Conservation (phyloP, 208 protist genomes). For the Borovskyia barvae region DNA sequence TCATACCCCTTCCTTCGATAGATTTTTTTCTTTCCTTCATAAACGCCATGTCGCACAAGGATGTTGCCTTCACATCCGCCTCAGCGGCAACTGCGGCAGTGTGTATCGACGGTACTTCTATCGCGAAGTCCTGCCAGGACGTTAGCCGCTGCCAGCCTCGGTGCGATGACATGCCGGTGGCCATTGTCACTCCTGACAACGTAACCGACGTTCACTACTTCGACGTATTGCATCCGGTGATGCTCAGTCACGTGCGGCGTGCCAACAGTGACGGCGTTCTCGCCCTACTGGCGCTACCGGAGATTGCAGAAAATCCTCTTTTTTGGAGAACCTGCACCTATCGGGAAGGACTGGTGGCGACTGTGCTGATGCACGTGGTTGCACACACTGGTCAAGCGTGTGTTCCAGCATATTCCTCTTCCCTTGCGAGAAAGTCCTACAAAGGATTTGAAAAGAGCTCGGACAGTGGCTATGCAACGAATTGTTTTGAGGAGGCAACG, state of each 20-base stretch:
- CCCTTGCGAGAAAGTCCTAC: too few species aligned
- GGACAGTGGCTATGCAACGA: too few species aligned
- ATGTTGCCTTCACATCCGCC: too few species aligned
- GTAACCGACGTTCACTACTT: slow-evolving; percentile 36
- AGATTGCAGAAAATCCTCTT: slow-evolving; percentile 36
- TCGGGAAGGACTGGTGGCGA: slow-evolving; percentile 46
- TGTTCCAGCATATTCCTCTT: neutral
- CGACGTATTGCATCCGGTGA: slow-evolving; percentile 55
- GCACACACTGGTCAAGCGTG: slow-evolving; percentile 13
- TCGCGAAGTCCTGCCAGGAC: too few species aligned
- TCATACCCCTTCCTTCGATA: too few species aligned
- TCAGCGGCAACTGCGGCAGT: too few species aligned
- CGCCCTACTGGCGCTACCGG: slow-evolving; percentile 33
- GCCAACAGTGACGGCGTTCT: slow-evolving; percentile 43
- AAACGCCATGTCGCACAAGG: too few species aligned
- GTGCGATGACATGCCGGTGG: neutral
- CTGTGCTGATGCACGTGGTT: slow-evolving; percentile 34
- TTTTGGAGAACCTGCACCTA: slow-evolving; percentile 83
- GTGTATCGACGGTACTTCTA: too few species aligned
- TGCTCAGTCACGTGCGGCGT: slow-evolving; percentile 46
- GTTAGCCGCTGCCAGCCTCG: neutral
- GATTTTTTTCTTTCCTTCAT: too few species aligned
- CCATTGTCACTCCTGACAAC: neutral
- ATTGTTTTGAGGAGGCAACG: too few species aligned
- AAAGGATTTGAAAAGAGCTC: too few species aligned